Evolutionary conservation across 805 yeast species (phyloP).

Genomic region (Candida bentonensis): DNA sequence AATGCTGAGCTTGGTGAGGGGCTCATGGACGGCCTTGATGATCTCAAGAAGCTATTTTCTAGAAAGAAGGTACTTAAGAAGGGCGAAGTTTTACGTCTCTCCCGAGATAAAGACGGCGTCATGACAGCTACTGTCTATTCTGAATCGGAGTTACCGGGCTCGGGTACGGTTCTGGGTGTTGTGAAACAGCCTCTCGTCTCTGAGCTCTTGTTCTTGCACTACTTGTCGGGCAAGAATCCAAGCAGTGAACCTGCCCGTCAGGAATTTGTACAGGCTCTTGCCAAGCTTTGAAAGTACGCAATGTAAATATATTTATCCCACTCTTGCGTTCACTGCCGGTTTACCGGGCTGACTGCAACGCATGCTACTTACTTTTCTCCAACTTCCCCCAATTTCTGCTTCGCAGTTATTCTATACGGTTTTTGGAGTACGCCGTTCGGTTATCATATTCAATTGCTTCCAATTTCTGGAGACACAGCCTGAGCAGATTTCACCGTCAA

Average conservation of each 20-base stretch:
- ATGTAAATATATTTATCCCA: neutral
- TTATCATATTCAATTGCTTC: conserved; percentile 2
- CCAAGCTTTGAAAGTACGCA: conserved; percentile 4
- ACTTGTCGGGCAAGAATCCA: conserved; percentile 57
- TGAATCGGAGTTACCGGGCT: conserved; percentile 18
- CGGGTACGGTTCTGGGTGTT: conserved; percentile 35
- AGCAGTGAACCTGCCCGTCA: conserved; percentile 41
- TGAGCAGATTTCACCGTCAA: conserved; percentile 19
- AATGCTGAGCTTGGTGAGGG: conserved; percentile 42
- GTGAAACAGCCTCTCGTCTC: conserved; percentile 51
- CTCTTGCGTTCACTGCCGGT: too few relatives aligned
- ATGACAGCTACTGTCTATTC: conserved; percentile 32
- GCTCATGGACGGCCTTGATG: conserved; percentile 57
- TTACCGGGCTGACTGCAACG: too few relatives aligned
- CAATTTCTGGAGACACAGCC: conserved; percentile 17
- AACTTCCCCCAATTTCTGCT: too few relatives aligned
- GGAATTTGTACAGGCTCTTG: conserved; percentile 27
- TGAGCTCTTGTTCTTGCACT: conserved; percentile 58
- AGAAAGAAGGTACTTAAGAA: conserved; percentile 62
- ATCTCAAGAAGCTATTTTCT: conserved; percentile 47
- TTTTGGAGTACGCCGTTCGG: neutral
- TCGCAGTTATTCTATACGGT: too few relatives aligned
- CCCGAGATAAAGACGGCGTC: conserved; percentile 34
- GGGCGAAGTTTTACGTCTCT: conserved; percentile 52
- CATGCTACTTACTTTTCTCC: too few relatives aligned